Evolutionary conservation across 1,139 yeast genomes (phyloP).

Genomic region (Lodderomyces parapsilosis): DNA sequence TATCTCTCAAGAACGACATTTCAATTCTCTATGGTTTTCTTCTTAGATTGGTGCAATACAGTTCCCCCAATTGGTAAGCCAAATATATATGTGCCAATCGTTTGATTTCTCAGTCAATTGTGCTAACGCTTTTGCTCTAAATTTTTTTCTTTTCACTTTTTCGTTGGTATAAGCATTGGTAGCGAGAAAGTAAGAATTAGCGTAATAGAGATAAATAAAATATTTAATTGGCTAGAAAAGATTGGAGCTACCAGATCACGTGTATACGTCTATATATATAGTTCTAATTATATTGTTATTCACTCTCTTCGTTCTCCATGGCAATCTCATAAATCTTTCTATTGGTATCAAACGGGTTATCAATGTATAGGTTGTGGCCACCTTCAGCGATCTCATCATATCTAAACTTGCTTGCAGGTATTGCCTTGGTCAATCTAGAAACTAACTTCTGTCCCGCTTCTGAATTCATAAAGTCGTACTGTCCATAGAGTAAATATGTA

Average conservation of each 20-base stretch:
- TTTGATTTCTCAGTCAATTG: neutral
- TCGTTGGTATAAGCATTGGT: neutral
- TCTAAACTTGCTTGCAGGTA: constrained; percentile 12
- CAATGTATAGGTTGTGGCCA: constrained; percentile 48
- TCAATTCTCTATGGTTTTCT: neutral
- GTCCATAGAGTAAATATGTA: constrained; percentile 69
- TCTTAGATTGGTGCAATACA: neutral
- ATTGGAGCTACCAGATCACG: neutral
- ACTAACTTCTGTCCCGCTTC: constrained; percentile 64
- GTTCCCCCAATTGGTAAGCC: neutral
- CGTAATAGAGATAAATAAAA: constrained; percentile 11
- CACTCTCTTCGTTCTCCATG: constrained; percentile 5
- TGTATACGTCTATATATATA: neutral
- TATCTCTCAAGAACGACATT: constrained; percentile 67
- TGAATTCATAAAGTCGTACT: constrained; percentile 82
- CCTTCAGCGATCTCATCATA: constrained; percentile 37
- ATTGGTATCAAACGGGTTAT: constrained; percentile 58
- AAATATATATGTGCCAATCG: neutral
- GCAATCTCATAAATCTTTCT: constrained; percentile 21
- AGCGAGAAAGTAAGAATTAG: neutral
- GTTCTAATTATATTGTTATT: neutral
- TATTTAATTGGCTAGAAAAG: constrained; percentile 12
- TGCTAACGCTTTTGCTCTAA: neutral
- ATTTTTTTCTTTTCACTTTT: neutral
- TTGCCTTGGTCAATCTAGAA: constrained; percentile 27